These are phyloP conservation scores for Neophaeococcomyces mojaviensis DNA, from an alignment of 2,329 filamentous ascomycete species.

Conservation along the genomic window DNA sequence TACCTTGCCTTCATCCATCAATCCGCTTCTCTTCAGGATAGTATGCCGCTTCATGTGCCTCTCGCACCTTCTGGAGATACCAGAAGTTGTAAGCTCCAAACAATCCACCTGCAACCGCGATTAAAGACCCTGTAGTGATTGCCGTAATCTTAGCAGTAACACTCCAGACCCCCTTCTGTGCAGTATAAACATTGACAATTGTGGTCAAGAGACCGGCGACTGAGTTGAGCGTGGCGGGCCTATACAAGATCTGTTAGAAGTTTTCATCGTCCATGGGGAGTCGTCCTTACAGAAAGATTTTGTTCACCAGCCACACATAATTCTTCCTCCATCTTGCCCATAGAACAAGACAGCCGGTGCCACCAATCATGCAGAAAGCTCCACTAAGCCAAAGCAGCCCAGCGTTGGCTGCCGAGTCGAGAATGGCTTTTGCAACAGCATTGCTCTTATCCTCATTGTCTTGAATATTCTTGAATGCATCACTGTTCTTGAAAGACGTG, in stretches of 20 bases:
- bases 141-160: slow-evolving; percentile 26
- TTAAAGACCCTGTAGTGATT: slow-evolving; percentile 20
- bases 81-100: slow-evolving; percentile 33
- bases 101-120: slow-evolving; percentile 20
- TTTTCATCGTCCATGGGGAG: background rate
- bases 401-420: slow-evolving; percentile 30
- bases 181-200: slow-evolving; percentile 41
- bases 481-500: slow-evolving; percentile 33
- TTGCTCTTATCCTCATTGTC: slow-evolving; percentile 24
- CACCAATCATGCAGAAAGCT: slow-evolving; percentile 36
- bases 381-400: slow-evolving; percentile 40
- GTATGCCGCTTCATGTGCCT: slow-evolving; percentile 27
- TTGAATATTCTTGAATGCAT: slow-evolving; percentile 20
- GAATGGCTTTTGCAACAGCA: slow-evolving; percentile 25
- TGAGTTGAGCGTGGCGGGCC: slow-evolving; percentile 37
- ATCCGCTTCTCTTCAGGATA: slow-evolving; percentile 14
- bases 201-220: slow-evolving; percentile 45
- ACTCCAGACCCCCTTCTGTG: slow-evolving; percentile 26
- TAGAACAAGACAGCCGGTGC: slow-evolving; percentile 37
- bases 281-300: slow-evolving; percentile 38
- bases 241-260: slow-evolving; percentile 15
- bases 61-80: slow-evolving; percentile 28
- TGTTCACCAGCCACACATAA: slow-evolving; percentile 49
- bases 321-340: slow-evolving; percentile 40
- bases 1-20: background rate